Base-by-base conservation (phyloP, 2,329 filamentous ascomycete genomes). In the Neofusicoccum parvum region DNA sequence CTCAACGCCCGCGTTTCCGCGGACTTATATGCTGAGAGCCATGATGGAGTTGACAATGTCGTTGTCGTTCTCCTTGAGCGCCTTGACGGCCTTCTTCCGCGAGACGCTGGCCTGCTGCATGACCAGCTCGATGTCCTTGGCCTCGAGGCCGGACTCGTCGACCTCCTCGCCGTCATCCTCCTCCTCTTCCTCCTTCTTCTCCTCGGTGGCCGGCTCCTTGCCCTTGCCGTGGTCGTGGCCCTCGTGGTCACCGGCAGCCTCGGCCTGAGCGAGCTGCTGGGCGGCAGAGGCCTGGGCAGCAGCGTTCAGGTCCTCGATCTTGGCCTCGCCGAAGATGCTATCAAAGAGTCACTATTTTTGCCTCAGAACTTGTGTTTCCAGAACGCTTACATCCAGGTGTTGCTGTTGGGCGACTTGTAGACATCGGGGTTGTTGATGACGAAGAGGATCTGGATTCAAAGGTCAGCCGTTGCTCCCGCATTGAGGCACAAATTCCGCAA, bases 21-120 rank as follows among this genome's bases (percentile, higher is more conserved):
- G 34, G 39, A 43, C 66, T 68, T 78, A 85, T 83, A 84, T 84
- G 76, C 82, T 85, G 69, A 99, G 85, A 73, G 94, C 94, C 95
- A 99, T 99, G 85, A 99, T 99, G 75, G 95, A 97, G 87, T 99
- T 99, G 86, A 99, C 95, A 84, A 99, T 99, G 80, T 99, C 95
- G 78, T 98, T 97, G 84, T 98, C 94, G 80, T 99, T 99, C 86
- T 98, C 95, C 86, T 93, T 94, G 78, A 99, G 87, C 65, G 96
- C 95, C 85, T 98, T 99, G 85, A 99, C 88, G 68, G 95, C 95
- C 89, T 98, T 98, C 85, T 96, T 97, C 81, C 95, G 88, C 74
- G 92, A 97, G 75, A 99, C 96, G 76, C 86, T 95, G 74, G 95
- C 95, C 84, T 99, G 94, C 74, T 92, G 92, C 92, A 98, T 97